Conservation (phyloP, 2,329 filamentous ascomycete species). For the Podosphaera xanthii region DNA sequence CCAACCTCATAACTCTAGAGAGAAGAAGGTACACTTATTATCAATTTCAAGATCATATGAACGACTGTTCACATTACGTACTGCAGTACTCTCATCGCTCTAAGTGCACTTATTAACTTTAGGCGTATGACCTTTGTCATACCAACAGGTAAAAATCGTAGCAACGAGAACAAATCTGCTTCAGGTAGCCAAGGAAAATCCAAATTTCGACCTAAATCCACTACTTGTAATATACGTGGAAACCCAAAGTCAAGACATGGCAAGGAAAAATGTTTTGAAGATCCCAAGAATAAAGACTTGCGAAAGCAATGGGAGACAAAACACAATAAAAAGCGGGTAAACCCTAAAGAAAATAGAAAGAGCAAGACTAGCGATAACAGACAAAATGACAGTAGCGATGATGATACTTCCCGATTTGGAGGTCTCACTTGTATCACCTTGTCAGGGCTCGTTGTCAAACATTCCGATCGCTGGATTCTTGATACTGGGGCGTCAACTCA, state of each 20-base stretch:
- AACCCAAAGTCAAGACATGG: background rate
- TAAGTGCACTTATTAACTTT: no score
- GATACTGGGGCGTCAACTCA: background rate
- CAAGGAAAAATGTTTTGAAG: conserved; percentile 1
- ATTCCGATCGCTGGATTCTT: background rate
- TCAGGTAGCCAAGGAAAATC: background rate
- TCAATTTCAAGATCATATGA: no score
- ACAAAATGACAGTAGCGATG: background rate
- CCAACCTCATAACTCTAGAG: no score
- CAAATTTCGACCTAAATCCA: background rate
- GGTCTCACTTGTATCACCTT: background rate
- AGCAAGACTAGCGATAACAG: background rate
- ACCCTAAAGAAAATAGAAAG: background rate
- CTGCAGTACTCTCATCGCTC: no score
- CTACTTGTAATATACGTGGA: background rate
- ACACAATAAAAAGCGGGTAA: background rate
- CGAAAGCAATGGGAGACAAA: background rate
- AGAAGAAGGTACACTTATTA: no score
- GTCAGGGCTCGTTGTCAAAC: background rate
- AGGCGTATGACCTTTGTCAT: no score
- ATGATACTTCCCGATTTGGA: background rate
- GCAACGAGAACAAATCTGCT: background rate
- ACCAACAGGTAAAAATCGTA: background rate
- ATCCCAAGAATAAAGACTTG: background rate
- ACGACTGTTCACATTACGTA: no score